A percentile compares a stretch with the other conserved stretches of the same genome.
phyloP scores from a whole-genome alignment of 1,284 basidiomycete species.

The Cystobasidium sp. region DNA sequence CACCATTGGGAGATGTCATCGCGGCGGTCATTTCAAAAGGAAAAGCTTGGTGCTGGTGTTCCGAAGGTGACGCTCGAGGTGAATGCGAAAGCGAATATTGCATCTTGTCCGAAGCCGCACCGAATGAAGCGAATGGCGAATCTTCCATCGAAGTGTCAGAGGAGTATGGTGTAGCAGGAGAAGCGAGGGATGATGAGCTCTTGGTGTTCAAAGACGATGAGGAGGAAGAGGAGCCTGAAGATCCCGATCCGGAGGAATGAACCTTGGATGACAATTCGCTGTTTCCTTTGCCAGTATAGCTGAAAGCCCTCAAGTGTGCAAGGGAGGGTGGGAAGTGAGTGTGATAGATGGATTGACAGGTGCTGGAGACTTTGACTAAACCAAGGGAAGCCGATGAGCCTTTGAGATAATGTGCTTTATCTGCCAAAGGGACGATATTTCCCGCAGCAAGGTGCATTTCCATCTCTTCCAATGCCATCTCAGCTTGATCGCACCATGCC shows the following conservation, averaged over 20 bases:
- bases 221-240: not conserved
- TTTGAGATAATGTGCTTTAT: constrained; percentile 40
- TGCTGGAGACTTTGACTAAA: constrained; percentile 19
- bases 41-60: too few species aligned
- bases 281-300: constrained; percentile 9
- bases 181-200: not conserved
- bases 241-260: not conserved
- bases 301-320: constrained; percentile 13
- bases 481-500: constrained; percentile 42
- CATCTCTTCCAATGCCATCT: constrained; percentile 42
- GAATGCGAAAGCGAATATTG: too few species aligned
- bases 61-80: too few species aligned
- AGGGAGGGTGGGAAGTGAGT: constrained; percentile 28
- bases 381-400: constrained; percentile 31
- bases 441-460: constrained; percentile 2
- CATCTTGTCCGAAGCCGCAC: too few species aligned
- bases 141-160: not conserved
- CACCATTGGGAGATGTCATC: too few species aligned
- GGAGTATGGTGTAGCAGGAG: constrained; percentile 1
- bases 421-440: constrained; percentile 10
- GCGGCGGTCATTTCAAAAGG: too few species aligned
- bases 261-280: not conserved
- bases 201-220: not conserved
- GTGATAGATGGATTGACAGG: constrained; percentile 37
- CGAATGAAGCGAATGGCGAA: not conserved